A percentile compares a stretch with the other conserved stretches of the same genome.
Conservation (phyloP, 2,329 filamentous ascomycete species). For the Hymenoscyphus repandus region DNA sequence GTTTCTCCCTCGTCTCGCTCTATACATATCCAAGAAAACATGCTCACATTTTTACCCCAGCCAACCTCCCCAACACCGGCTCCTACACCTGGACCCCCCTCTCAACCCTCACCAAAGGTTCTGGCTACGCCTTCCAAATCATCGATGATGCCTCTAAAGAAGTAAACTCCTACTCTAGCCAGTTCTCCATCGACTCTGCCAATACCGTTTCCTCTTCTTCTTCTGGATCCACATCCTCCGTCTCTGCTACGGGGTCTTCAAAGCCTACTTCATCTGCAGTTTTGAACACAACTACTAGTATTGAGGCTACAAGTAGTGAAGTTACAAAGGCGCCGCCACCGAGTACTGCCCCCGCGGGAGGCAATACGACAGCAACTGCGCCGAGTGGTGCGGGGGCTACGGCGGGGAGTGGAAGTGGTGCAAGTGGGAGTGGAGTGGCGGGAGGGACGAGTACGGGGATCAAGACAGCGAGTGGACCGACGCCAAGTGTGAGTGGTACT, state of each 20-base stretch:
- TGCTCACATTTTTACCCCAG: conserved; percentile 6
- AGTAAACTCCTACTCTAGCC: conserved; percentile 24
- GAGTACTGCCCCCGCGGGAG: no score
- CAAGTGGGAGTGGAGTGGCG: background rate
- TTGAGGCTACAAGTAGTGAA: no score
- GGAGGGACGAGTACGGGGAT: background rate
- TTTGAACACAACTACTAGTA: no score
- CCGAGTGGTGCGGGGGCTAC: no score
- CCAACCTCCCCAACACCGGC: conserved; percentile 18
- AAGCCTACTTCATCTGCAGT: no score
- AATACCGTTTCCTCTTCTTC: conserved; percentile 9
- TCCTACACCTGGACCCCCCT: conserved; percentile 23
- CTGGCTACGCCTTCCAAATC: conserved; percentile 24
- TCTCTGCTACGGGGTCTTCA: background rate
- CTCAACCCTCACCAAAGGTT: conserved; percentile 13
- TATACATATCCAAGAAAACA: background rate
- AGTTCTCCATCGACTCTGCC: conserved; percentile 24
- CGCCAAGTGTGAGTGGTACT: no score
- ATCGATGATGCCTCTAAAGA: conserved; percentile 20
- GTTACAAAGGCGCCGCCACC: no score
- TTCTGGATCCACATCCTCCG: background rate
- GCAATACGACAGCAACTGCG: no score
- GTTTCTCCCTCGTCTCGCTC: background rate
- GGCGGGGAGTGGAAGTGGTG: background rate
- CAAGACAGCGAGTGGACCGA: no score